These are phyloP conservation scores for Apiosordaria backusii DNA, from an alignment of 495 filamentous ascomycete genomes.

Conservation along the genomic window DNA sequence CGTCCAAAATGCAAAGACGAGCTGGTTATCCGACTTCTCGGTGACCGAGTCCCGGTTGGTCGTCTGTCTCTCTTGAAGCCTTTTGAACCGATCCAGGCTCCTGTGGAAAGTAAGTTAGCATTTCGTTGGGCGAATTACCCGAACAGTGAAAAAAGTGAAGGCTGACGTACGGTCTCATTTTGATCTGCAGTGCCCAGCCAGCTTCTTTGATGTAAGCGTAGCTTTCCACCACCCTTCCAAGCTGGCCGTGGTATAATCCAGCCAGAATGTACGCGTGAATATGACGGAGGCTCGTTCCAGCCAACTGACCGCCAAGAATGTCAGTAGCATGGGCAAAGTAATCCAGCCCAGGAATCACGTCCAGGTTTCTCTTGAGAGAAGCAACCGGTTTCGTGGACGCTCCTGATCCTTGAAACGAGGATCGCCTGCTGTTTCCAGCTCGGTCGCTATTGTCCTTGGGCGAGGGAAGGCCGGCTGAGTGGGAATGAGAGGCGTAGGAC, in stretches of 20 bases:
- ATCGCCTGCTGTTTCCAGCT: slow-evolving; percentile 37
- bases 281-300: slow-evolving; percentile 72
- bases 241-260: slow-evolving; percentile 81
- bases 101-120: slow-evolving; percentile 3
- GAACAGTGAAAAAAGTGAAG: slow-evolving; percentile 18
- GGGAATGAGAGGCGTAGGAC: slow-evolving; percentile 36
- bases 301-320: slow-evolving; percentile 78
- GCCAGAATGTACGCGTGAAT: slow-evolving; percentile 85
- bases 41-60: slow-evolving; percentile 20
- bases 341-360: slow-evolving; percentile 81
- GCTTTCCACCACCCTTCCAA: slow-evolving; percentile 84
- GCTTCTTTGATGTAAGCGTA: slow-evolving; percentile 83
- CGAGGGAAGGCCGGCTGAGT: slow-evolving; percentile 37
- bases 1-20: slow-evolving; percentile 86
- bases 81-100: slow-evolving; percentile 43
- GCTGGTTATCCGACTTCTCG: slow-evolving; percentile 49
- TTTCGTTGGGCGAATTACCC: not conserved
- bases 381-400: slow-evolving; percentile 22
- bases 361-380: slow-evolving; percentile 62
- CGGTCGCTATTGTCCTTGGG: slow-evolving; percentile 46
- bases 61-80: slow-evolving; percentile 28
- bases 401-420: slow-evolving; percentile 41
- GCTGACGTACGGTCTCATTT: slow-evolving; percentile 55
- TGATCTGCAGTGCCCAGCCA: slow-evolving; percentile 67
- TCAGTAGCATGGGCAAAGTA: slow-evolving; percentile 84